Evolutionary conservation across 306 rosid genomes (phyloP).

Genomic region (Lathyrus tuberosus): DNA sequence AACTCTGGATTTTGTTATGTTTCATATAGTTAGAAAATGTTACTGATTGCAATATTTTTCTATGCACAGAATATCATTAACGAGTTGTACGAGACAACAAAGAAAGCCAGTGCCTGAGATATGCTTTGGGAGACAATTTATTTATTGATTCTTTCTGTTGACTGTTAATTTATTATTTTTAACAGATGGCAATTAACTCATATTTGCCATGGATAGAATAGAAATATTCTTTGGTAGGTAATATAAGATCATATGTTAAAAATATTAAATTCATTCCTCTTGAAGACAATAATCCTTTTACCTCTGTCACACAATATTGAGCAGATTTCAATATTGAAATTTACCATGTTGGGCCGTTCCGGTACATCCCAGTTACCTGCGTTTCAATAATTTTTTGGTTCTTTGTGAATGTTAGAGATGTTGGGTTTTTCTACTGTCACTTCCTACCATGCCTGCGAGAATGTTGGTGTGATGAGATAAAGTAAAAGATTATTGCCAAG

Average conservation of each 20-base stretch:
- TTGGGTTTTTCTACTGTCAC: not conserved
- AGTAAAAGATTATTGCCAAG: too few relatives aligned
- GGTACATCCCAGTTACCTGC: not conserved
- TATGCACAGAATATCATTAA: slow-evolving; percentile 60
- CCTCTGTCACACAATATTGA: not conserved
- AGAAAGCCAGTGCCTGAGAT: slow-evolving; percentile 51
- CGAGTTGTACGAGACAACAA: slow-evolving; percentile 63
- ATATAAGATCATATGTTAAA: not conserved
- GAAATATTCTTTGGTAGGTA: not conserved
- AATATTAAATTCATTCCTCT: not conserved
- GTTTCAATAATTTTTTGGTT: not conserved
- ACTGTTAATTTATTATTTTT: slow-evolving; percentile 26
- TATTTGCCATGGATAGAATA: slow-evolving; percentile 21
- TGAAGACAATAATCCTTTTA: slow-evolving; percentile 9
- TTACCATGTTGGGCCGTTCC: not conserved
- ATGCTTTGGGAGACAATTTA: slow-evolving; percentile 18
- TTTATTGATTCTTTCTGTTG: slow-evolving; percentile 28
- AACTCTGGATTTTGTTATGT: slow-evolving; percentile 10
- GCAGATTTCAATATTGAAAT: too few relatives aligned
- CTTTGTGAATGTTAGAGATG: slow-evolving; percentile 6
- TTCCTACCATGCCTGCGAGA: not conserved
- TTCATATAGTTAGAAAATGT: not conserved
- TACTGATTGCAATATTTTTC: slow-evolving; percentile 30
- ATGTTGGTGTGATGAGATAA: not conserved
- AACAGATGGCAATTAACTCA: slow-evolving; percentile 18